These are phyloP conservation scores for Apocynum venetum DNA, from an alignment of 257 asterid species.

Conservation along the genomic window DNA sequence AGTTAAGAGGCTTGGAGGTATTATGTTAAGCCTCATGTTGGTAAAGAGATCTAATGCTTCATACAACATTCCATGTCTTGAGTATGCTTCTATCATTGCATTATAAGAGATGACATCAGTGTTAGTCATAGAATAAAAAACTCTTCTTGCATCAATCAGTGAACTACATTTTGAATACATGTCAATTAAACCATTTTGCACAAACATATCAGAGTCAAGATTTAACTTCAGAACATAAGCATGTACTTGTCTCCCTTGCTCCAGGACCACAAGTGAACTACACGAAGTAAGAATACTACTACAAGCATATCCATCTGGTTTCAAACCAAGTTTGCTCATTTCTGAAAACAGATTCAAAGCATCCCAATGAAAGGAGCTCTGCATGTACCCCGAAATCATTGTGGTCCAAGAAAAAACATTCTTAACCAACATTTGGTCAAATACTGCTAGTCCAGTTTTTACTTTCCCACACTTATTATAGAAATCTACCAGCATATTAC, in stretches of 20 bases:
- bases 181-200: slow-evolving; percentile 39
- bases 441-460: slow-evolving; percentile 24
- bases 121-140: slow-evolving; percentile 21
- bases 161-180: slow-evolving; percentile 42
- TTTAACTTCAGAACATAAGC: slow-evolving; percentile 36
- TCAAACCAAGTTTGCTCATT: slow-evolving; percentile 33
- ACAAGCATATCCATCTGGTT: slow-evolving; percentile 42
- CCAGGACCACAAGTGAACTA: slow-evolving; percentile 37
- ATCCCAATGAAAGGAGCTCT: slow-evolving; percentile 30
- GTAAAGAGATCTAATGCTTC: slow-evolving; percentile 35
- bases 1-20: slow-evolving; percentile 32
- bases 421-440: slow-evolving; percentile 26
- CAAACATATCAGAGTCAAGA: slow-evolving; percentile 37
- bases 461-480: slow-evolving; percentile 40
- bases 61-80: slow-evolving; percentile 22
- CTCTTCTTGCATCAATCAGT: slow-evolving; percentile 30
- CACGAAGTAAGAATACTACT: slow-evolving; percentile 41
- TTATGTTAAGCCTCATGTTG: slow-evolving; percentile 31
- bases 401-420: slow-evolving; percentile 40
- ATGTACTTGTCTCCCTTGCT: slow-evolving; percentile 41
- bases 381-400: slow-evolving; percentile 40
- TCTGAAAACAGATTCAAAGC: slow-evolving; percentile 31
- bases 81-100: slow-evolving; percentile 40
- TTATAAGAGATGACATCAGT: slow-evolving; percentile 29
- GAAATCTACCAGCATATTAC: slow-evolving; percentile 36